Percentiles rank a stretch among this genome's conserved stretches.
phyloP scores from a whole-genome alignment of 1,284 basidiomycete genomes.

The Ceratobasidium sp. region DNA sequence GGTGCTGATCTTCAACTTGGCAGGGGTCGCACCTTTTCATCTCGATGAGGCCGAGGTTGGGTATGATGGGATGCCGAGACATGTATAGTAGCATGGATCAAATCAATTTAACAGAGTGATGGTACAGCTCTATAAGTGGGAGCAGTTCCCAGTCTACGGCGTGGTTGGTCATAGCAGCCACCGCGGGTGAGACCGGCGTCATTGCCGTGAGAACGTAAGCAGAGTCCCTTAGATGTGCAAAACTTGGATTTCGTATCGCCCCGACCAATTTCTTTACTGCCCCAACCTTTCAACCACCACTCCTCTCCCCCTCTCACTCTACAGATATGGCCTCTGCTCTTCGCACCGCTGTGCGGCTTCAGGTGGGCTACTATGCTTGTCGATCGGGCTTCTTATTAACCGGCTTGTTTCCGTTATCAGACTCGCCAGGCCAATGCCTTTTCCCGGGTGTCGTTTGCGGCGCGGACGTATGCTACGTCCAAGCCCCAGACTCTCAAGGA shows the following conservation, averaged over 20 bases:
- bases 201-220: conserved; percentile 57
- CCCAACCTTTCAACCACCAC: conserved; percentile 27
- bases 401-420: conserved; percentile 8
- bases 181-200: conserved; percentile 45
- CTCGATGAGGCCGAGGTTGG: conserved; percentile 24
- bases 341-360: conserved; percentile 49
- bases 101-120: conserved; percentile 12
- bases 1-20: conserved; percentile 29
- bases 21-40: conserved; percentile 39
- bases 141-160: conserved; percentile 6
- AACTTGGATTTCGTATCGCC: conserved; percentile 33
- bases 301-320: conserved; percentile 34
- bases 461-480: conserved; percentile 64
- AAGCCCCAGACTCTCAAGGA: conserved; percentile 88
- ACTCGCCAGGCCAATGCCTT: conserved; percentile 34
- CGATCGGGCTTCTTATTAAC: not conserved
- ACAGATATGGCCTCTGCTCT: conserved; percentile 47
- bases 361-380: conserved; percentile 46
- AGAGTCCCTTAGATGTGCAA: conserved; percentile 50
- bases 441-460: conserved; percentile 50
- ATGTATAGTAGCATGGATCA: conserved; percentile 37
- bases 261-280: conserved; percentile 25
- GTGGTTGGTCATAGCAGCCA: not conserved
- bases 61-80: not conserved
- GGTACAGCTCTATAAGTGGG: not conserved